These are phyloP conservation scores for Daedaleopsis nitida DNA, from an alignment of 768 basidiomycete species.

Conservation along the genomic window DNA sequence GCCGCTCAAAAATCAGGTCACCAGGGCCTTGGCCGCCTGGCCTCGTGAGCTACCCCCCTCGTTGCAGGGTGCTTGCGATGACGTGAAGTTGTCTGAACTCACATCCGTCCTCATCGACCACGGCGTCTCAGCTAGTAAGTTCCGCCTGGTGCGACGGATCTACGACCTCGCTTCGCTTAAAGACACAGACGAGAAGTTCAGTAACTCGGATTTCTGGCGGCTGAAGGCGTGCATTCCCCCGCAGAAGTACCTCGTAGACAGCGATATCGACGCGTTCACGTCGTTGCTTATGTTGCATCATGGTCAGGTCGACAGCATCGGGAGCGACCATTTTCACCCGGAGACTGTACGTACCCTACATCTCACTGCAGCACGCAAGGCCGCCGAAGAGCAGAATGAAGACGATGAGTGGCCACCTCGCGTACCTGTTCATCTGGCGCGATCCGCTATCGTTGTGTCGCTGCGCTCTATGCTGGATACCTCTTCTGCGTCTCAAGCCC, in stretches of 20 bases:
- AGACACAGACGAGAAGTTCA: slow-evolving; percentile 42
- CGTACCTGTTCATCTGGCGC: slow-evolving; percentile 29
- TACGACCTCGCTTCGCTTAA: slow-evolving; percentile 45
- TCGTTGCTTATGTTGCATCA: slow-evolving; percentile 58
- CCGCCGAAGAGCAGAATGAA: not conserved
- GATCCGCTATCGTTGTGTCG: slow-evolving; percentile 52
- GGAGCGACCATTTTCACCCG: slow-evolving; percentile 42
- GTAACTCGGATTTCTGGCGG: slow-evolving; percentile 75
- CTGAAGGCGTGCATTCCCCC: slow-evolving; percentile 77
- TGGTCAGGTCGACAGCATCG: slow-evolving; percentile 65
- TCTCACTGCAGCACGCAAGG: slow-evolving; percentile 3
- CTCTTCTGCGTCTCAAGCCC: slow-evolving; percentile 47
- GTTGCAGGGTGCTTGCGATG: slow-evolving; percentile 47
- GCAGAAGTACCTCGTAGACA: slow-evolving; percentile 52
- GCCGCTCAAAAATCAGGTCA: slow-evolving; percentile 44
- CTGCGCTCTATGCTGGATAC: slow-evolving; percentile 63
- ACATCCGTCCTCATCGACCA: slow-evolving; percentile 58
- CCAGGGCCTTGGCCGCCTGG: slow-evolving; percentile 73
- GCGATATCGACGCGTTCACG: slow-evolving; percentile 75
- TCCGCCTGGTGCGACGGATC: slow-evolving; percentile 71
- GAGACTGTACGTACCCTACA: slow-evolving; percentile 48
- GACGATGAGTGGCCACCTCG: not conserved
- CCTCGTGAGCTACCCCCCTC: slow-evolving; percentile 58
- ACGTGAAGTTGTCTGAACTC: slow-evolving; percentile 49
- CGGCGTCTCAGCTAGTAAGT: slow-evolving; percentile 72